Conservation (phyloP, 164 flowering plant species). For the Sedum album region DNA sequence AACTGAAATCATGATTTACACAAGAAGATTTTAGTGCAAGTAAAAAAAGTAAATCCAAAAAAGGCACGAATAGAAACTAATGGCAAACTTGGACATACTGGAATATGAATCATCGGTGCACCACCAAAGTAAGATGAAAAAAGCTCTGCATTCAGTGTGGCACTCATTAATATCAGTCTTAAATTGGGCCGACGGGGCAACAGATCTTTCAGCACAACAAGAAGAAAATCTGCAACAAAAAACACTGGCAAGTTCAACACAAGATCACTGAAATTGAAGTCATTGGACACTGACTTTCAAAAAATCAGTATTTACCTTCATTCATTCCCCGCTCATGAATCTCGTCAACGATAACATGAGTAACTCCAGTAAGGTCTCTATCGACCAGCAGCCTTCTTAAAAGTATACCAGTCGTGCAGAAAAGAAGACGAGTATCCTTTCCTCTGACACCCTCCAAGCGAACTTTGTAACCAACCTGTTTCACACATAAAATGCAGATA, state of each 20-base stretch:
- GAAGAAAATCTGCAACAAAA: conserved; percentile 69
- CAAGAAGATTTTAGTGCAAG: not conserved
- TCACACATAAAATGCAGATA: not conserved
- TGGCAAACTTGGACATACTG: conserved; percentile 43
- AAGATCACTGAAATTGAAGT: conserved; percentile 6
- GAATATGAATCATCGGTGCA: conserved; percentile 85
- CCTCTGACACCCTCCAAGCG: conserved; percentile 91
- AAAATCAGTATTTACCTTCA: conserved; percentile 52
- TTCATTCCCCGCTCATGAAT: conserved; percentile 99
- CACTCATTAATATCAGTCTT: conserved; percentile 88
- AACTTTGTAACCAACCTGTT: conserved; percentile 95
- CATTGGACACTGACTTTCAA: conserved; percentile 10
- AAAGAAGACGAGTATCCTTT: conserved; percentile 86
- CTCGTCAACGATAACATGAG: conserved; percentile 97
- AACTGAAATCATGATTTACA: not conserved
- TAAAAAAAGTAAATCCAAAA: not conserved
- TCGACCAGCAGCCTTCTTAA: conserved; percentile 86
- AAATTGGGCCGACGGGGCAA: conserved; percentile 85
- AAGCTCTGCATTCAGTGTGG: conserved; percentile 89
- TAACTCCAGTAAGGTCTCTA: conserved; percentile 72
- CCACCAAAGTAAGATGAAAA: conserved; percentile 84
- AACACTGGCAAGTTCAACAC: conserved; percentile 11
- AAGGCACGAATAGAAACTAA: not conserved
- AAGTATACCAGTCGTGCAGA: conserved; percentile 95
- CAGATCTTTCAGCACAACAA: conserved; percentile 84